Conservation (phyloP, 768 basidiomycete species). For the Tulasnella sp. region DNA sequence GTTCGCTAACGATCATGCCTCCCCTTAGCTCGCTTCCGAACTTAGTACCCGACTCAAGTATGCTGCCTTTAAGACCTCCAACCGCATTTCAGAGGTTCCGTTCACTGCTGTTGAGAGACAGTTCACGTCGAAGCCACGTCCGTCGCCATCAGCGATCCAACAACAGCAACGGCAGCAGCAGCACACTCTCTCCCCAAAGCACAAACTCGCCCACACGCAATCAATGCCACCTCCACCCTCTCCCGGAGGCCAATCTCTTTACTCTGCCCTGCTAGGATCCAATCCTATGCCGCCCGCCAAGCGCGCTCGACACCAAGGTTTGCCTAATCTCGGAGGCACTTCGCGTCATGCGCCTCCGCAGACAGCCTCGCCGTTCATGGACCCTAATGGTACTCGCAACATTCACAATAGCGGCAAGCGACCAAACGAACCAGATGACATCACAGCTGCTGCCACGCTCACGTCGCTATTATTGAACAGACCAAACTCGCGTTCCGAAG, state of each 20-base stretch:
- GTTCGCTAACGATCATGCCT: neutral
- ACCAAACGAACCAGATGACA: conserved; percentile 28
- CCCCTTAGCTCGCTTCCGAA: conserved; percentile 66
- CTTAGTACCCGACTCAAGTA: conserved; percentile 76
- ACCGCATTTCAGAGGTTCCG: conserved; percentile 63
- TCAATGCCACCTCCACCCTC: conserved; percentile 30
- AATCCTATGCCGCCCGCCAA: conserved; percentile 24
- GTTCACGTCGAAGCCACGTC: conserved; percentile 16
- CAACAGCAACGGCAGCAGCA: conserved; percentile 20
- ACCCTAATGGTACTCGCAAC: conserved; percentile 17
- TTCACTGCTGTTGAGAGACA: conserved; percentile 61
- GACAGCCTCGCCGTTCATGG: neutral
- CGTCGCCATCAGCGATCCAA: conserved; percentile 18
- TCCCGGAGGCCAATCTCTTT: conserved; percentile 21
- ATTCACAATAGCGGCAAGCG: conserved; percentile 6
- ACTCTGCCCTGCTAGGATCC: conserved; percentile 27
- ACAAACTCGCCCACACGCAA: conserved; percentile 28
- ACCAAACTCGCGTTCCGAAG: conserved; percentile 16
- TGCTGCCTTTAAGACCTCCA: conserved; percentile 77
- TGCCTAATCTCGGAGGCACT: neutral
- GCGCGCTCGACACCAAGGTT: conserved; percentile 24
- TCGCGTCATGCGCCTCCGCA: conserved; percentile 11
- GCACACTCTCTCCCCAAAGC: conserved; percentile 25
- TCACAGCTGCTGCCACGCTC: conserved; percentile 28
- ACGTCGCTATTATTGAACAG: conserved; percentile 29